Conservation (phyloP, 345 rosid species). For the Sapria himalayana region DNA sequence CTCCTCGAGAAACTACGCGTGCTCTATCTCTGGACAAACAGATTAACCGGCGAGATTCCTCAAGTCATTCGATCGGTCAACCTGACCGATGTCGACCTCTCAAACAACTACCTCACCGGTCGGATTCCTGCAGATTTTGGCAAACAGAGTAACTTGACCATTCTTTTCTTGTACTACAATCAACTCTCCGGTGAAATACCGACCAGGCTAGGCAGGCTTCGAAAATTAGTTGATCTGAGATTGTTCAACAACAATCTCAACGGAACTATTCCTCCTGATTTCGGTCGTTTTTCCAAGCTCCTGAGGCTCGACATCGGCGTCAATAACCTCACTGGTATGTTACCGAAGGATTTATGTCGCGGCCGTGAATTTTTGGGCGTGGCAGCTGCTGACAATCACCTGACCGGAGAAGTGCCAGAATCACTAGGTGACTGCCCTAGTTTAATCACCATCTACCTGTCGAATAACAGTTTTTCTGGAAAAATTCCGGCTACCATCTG, state of each 20-base stretch:
- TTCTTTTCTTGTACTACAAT: slow-evolving; percentile 19
- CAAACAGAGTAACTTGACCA: slow-evolving; percentile 14
- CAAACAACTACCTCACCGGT: slow-evolving; percentile 24
- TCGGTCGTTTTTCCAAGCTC: slow-evolving; percentile 26
- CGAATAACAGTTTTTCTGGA: slow-evolving; percentile 22
- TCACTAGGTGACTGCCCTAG: slow-evolving; percentile 30
- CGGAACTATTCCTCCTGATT: slow-evolving; percentile 31
- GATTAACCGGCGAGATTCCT: slow-evolving; percentile 28
- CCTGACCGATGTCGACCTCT: slow-evolving; percentile 23
- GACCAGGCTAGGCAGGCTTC: slow-evolving; percentile 17
- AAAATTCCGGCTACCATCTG: slow-evolving; percentile 28
- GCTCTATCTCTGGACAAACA: slow-evolving; percentile 14
- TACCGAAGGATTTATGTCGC: slow-evolving; percentile 30
- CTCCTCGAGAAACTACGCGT: slow-evolving; percentile 19
- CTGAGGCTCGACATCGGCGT: slow-evolving; percentile 15
- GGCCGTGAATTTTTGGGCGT: slow-evolving; percentile 21
- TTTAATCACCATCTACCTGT: neutral
- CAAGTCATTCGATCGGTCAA: slow-evolving; percentile 13
- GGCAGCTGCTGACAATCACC: slow-evolving; percentile 19
- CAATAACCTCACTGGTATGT: slow-evolving; percentile 22
- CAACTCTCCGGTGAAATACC: slow-evolving; percentile 36
- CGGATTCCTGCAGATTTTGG: slow-evolving; percentile 29
- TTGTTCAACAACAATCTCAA: slow-evolving; percentile 26
- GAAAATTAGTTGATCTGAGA: slow-evolving; percentile 18
- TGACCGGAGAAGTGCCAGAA: slow-evolving; percentile 30